phyloP scores from a whole-genome alignment of 176 grass and related monocot species.

The Carex littledalei region DNA sequence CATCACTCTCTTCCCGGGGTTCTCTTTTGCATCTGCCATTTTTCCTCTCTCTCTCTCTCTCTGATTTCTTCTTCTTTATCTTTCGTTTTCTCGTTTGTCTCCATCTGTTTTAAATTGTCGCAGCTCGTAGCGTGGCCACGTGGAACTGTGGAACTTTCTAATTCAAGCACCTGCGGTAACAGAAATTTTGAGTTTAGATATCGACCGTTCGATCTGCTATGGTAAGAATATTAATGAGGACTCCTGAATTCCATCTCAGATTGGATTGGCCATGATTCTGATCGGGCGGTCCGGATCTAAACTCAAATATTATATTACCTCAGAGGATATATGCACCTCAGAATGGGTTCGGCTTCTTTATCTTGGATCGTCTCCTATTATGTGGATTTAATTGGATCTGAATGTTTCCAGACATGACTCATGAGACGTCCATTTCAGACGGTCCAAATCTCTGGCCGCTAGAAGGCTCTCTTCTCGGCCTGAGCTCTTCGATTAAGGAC shows the following conservation, averaged over 20 bases:
- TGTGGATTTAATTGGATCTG: no score
- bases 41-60: background rate
- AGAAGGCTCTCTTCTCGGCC: background rate
- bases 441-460: background rate
- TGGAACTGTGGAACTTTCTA: background rate
- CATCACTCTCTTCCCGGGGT: slow-evolving; percentile 32
- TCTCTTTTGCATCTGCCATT: background rate
- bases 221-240: no score
- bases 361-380: background rate
- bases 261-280: no score
- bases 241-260: no score
- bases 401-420: background rate
- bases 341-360: background rate
- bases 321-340: no score
- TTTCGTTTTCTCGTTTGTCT: background rate
- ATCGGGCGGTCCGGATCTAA: no score
- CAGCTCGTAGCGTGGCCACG: background rate
- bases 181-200: no score
- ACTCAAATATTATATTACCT: no score
- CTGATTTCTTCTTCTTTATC: no score
- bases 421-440: background rate
- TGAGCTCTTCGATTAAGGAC: background rate
- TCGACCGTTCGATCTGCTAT: no score
- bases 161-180: no score
- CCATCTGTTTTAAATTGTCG: background rate